These are phyloP conservation scores for Aquilaria yunnanensis DNA, from an alignment of 345 rosid species.

Conservation along the genomic window DNA sequence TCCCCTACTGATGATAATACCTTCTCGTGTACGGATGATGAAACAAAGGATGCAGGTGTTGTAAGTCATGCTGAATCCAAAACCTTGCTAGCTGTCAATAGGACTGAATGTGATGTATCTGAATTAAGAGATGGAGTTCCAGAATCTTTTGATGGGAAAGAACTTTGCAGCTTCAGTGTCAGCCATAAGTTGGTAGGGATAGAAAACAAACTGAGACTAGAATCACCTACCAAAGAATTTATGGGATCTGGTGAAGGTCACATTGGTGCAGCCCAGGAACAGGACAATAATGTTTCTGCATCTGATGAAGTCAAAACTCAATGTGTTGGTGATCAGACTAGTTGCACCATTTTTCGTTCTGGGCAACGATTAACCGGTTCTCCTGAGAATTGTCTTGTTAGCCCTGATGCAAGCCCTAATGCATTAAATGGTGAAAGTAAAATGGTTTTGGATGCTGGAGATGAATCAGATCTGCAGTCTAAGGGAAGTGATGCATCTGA, in stretches of 20 bases:
- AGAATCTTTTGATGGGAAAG: constrained; percentile 15
- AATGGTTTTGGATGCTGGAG: constrained; percentile 6
- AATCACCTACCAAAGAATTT: not conserved
- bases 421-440: constrained; percentile 4
- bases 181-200: constrained; percentile 2
- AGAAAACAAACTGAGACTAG: constrained; percentile 5
- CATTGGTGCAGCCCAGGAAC: not conserved
- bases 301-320: constrained; percentile 23
- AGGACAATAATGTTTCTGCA: constrained; percentile 10
- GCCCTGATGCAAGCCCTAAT: not conserved
- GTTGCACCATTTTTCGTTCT: constrained; percentile 16
- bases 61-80: constrained; percentile 2
- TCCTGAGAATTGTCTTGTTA: not conserved
- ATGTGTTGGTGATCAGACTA: constrained; percentile 18
- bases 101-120: constrained; percentile 11
- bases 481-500: constrained; percentile 4
- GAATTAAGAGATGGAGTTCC: constrained; percentile 14
- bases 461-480: constrained; percentile 5
- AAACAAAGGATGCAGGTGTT: not conserved
- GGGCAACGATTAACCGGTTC: constrained; percentile 14
- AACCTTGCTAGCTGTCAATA: not conserved
- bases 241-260: not conserved
- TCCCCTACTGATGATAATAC: constrained; percentile 18
- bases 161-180: not conserved
- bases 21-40: constrained; percentile 9